Evolutionary conservation across 129 eudicot genomes (phyloP), one percentile per base, ranked within the genome.

Genomic region (Flaveria linearis): DNA sequence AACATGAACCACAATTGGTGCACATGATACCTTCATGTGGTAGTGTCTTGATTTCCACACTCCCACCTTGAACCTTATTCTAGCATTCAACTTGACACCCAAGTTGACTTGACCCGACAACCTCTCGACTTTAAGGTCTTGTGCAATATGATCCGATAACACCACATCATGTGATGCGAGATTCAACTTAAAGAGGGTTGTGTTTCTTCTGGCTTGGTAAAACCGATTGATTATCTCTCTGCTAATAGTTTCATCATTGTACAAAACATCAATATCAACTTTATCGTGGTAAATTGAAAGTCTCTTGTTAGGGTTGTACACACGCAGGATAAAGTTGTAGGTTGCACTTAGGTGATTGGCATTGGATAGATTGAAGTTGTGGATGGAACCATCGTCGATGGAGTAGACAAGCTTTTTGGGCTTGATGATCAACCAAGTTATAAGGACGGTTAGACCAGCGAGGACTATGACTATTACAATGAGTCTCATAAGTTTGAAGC

Each of bases 31-130:
- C 84, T 78, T 88, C 82, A 93, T 41, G 8, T 42, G 82, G 30
- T 82, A 80, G 74, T 77, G 94, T 28, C 86, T 82, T 26, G 90
- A 81, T 69, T 90, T 90, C 82, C 84, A 90, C 7, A 26, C 77
- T 8, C 98, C 96, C 18, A 90, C 89, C 84, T 88, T 93, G 62
- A 86, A 76, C 82, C 95, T 81, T n/a, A 93, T 76, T 77, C 71
- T 85, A 0, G 87, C 88, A 85, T 69, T 84, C 25, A 93, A 10
- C 33, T 73, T 80, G 67, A 93, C 84, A 58, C 71, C 85, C 67
- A 90, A 7, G 46, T 86, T 86, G 49, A 90, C 79, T 22, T 56
- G 77, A 53, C 98, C 95, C 0, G 85, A 74, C 0, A 81, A 41
- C 75, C 80, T 87, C 79, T 93, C 92, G 25, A 63, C 53, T 77